A percentile compares a stretch with the other conserved stretches of the same genome.
These are phyloP conservation scores for Domatiomyces catenatus DNA, from an alignment of 2,329 filamentous ascomycete genomes.

Conservation along the genomic window DNA sequence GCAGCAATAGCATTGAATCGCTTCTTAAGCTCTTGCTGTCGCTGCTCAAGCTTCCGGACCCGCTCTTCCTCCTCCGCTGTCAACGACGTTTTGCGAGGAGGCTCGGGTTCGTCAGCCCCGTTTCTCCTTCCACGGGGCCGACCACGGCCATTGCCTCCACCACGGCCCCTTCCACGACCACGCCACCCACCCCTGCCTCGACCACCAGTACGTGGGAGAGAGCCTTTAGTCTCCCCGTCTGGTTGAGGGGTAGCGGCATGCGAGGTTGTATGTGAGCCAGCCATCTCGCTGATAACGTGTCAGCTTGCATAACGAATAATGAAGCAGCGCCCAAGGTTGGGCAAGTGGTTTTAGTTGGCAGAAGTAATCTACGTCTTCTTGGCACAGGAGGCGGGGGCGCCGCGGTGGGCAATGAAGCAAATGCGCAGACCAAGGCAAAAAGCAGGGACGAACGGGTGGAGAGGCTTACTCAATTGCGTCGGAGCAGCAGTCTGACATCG, in stretches of 20 bases:
- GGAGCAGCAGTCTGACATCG: not conserved
- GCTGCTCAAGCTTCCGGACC: constrained; percentile 21
- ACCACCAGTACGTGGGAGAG: constrained; percentile 1
- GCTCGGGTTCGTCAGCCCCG: constrained; percentile 21
- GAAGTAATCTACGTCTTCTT: not conserved
- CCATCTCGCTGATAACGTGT: constrained; percentile 4
- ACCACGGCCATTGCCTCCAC: constrained; percentile 17
- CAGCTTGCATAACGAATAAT: not conserved
- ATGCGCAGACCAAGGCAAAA: not conserved
- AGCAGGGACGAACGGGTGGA: not conserved
- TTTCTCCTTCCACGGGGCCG: constrained; percentile 21
- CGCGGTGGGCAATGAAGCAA: not conserved
- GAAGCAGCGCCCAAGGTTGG: not conserved
- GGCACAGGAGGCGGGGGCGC: not conserved
- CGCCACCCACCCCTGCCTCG: constrained; percentile 21
- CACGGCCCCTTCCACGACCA: constrained; percentile 20
- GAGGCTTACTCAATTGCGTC: not conserved
- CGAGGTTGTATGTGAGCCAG: not conserved
- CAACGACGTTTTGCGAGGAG: constrained; percentile 19
- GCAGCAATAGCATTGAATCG: constrained; percentile 28
- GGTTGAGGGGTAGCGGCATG: not conserved
- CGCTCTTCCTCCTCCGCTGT: constrained; percentile 12
- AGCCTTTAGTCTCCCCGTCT: not conserved
- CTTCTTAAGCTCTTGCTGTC: constrained; percentile 28
- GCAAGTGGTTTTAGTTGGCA: not conserved